Evolutionary conservation across 345 rosid genomes (phyloP).

Genomic region (Jatropha curcas): DNA sequence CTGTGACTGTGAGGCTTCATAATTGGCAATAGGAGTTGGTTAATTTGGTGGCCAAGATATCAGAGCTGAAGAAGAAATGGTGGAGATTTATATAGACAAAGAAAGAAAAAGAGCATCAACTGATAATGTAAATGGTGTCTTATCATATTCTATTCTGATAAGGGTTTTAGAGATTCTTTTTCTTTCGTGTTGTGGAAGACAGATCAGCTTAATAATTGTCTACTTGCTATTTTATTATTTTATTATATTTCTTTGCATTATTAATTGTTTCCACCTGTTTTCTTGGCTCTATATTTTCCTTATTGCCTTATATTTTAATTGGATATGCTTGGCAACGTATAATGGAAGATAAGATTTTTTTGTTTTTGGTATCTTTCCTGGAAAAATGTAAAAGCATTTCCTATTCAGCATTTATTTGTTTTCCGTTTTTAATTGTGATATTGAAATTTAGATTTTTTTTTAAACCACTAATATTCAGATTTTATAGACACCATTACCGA

Average conservation of each 20-base stretch:
- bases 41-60: slow-evolving; percentile 21
- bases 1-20: slow-evolving; percentile 42
- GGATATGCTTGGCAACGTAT: too few species aligned
- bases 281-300: background rate
- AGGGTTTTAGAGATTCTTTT: slow-evolving; percentile 15
- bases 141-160: background rate
- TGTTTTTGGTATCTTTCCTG: slow-evolving; percentile 3
- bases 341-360: slow-evolving; percentile 2
- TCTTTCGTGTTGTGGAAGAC: slow-evolving; percentile 21
- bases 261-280: background rate
- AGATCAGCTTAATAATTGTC: slow-evolving; percentile 21
- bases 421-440: too few species aligned
- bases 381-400: background rate
- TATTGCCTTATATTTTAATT: background rate
- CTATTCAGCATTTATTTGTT: background rate
- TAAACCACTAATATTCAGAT: too few species aligned
- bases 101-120: background rate
- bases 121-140: background rate
- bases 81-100: slow-evolving; percentile 30
- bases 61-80: background rate
- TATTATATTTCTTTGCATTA: background rate
- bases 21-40: too few species aligned
- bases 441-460: too few species aligned
- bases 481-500: too few species aligned
- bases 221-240: background rate